Conservation (phyloP, 805 yeast species). For the Teunomyces gatunensis region DNA sequence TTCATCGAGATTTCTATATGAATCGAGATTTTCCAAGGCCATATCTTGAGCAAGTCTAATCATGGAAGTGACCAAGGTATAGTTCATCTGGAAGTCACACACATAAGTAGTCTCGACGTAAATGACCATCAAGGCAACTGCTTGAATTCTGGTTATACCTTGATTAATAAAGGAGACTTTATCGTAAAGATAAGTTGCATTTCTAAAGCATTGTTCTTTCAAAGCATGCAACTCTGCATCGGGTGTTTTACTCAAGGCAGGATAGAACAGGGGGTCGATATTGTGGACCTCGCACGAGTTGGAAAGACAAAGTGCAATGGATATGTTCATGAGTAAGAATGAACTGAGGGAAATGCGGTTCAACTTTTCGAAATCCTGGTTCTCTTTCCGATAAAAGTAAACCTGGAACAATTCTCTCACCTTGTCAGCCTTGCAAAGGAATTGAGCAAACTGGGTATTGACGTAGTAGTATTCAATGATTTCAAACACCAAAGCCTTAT, state of each 20-base stretch:
- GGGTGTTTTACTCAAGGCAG: background rate
- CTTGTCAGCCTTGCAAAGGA: conserved; percentile 7
- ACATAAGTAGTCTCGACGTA: conserved; percentile 30
- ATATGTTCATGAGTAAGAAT: conserved; percentile 17
- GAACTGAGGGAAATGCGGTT: conserved; percentile 9
- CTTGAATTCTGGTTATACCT: conserved; percentile 51
- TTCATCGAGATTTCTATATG: conserved; percentile 21
- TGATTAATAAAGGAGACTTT: conserved; percentile 48
- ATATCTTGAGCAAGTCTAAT: conserved; percentile 54
- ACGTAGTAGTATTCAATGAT: conserved; percentile 10
- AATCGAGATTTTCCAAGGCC: conserved; percentile 54
- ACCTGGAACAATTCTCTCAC: conserved; percentile 11
- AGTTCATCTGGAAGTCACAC: conserved; percentile 36
- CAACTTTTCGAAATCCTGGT: background rate
- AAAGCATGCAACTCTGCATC: background rate
- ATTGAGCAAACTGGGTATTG: conserved; percentile 9
- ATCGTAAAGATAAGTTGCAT: conserved; percentile 51
- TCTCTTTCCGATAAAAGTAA: conserved; percentile 8
- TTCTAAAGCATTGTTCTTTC: conserved; percentile 7
- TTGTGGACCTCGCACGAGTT: conserved; percentile 6
- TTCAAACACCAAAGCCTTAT: conserved; percentile 9
- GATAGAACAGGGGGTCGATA: conserved; percentile 5
- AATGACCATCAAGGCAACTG: conserved; percentile 45
- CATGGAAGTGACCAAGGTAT: conserved; percentile 43
- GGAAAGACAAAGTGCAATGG: conserved; percentile 10